phyloP scores from a whole-genome alignment of 352 stramenopile species.

The Bremia lactucae region DNA sequence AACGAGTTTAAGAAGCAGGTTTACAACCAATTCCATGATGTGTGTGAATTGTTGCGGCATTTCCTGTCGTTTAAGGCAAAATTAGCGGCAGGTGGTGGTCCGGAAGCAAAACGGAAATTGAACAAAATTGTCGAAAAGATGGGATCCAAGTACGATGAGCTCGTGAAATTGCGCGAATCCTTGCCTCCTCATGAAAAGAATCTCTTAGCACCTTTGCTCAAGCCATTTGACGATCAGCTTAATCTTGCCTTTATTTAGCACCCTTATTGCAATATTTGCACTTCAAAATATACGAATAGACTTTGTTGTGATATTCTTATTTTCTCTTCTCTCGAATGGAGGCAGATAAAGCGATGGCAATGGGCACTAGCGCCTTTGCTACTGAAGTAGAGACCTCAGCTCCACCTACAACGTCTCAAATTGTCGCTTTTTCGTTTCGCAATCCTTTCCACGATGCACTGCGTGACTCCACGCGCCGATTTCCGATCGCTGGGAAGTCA shows the following conservation, averaged over 20 bases:
- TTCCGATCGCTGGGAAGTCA: constrained; percentile 45
- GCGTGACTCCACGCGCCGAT: constrained; percentile 46
- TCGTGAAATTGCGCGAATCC: constrained; percentile 71
- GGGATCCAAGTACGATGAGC: constrained; percentile 79
- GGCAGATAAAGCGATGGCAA: constrained; percentile 4
- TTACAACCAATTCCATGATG: constrained; percentile 80
- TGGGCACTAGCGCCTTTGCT: constrained; percentile 3
- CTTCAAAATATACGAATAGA: constrained; percentile 20
- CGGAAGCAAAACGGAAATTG: constrained; percentile 62
- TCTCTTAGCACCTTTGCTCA: constrained; percentile 66
- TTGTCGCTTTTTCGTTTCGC: constrained; percentile 64
- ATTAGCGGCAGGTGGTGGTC: constrained; percentile 35
- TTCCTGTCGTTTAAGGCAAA: constrained; percentile 77
- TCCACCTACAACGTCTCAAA: constrained; percentile 10
- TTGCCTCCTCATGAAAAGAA: constrained; percentile 79
- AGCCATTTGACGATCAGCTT: constrained; percentile 80
- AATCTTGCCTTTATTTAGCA: constrained; percentile 83
- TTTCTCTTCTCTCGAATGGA: not conserved
- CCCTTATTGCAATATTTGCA: constrained; percentile 15
- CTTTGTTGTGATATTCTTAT: not conserved
- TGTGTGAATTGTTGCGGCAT: constrained; percentile 72
- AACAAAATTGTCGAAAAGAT: constrained; percentile 83
- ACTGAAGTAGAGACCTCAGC: not conserved
- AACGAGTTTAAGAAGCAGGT: constrained; percentile 84
- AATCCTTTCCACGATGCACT: constrained; percentile 71